phyloP scores from a whole-genome alignment of 2,329 filamentous ascomycete species.

The Drechslerella stenobrocha region DNA sequence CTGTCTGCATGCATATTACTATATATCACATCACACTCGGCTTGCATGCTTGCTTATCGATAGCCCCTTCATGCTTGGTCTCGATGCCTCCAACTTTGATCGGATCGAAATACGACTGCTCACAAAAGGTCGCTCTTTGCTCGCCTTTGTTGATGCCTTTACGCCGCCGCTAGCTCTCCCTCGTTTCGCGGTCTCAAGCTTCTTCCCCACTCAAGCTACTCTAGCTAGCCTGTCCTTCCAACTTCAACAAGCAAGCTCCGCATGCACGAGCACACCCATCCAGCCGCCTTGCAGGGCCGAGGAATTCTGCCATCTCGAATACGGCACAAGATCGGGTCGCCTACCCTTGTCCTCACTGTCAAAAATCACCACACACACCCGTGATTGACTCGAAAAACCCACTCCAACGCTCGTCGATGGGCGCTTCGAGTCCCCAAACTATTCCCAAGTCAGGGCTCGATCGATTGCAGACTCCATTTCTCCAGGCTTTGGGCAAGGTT shows the following conservation, averaged over 20 bases:
- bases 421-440: too few species aligned
- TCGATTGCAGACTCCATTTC: too few species aligned
- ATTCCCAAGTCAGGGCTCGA: too few species aligned
- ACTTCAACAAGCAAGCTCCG: not conserved
- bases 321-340: conserved; percentile 4
- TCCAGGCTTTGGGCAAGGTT: too few species aligned
- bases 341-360: conserved; percentile 1
- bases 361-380: conserved; percentile 3
- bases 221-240: not conserved
- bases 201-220: not conserved
- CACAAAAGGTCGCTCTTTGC: too few species aligned
- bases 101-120: not conserved
- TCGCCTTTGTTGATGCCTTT: too few species aligned
- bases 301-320: not conserved
- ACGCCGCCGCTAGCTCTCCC: too few species aligned
- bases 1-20: not conserved
- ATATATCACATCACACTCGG: not conserved
- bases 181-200: too few species aligned
- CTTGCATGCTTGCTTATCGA: not conserved
- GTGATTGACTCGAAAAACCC: not conserved
- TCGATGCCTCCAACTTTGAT: not conserved
- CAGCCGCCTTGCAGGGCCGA: conserved; percentile 8
- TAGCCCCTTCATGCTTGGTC: not conserved
- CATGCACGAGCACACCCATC: not conserved
- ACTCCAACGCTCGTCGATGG: too few species aligned